Base-by-base conservation (phyloP, 495 filamentous ascomycete genomes). In the Penicillium longicatenatum region DNA sequence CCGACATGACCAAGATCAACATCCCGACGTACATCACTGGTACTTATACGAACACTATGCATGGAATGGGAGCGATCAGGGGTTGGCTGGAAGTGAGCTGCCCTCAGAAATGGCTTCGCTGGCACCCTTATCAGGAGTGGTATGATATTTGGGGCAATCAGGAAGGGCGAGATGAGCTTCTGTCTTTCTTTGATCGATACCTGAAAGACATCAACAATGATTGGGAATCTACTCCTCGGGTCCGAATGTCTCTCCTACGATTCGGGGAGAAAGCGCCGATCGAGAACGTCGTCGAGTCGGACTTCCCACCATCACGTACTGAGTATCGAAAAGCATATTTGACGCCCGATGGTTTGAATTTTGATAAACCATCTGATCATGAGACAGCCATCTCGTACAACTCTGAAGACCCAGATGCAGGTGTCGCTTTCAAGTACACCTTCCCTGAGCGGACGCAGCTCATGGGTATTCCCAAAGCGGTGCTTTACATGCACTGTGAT, bases 141-240 rank as follows among this genome's bases (percentile, higher is more conserved):
- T 74, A 66, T 50, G 75, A 78, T 50, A 58, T 75, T 0, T 77
- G 71, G 44, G 63, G 53, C 21, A 47, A 52, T 4, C 60, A 50
- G 3, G 54, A 73, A 7, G 60, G 63, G 0, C 53, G 48, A 12
- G 41, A 66, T 1, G 74, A 79, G 35, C 62, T 78, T 1, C 29
- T 44, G 10, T 17, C 44, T 1, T 79, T 75, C 62, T 78, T 77
- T 50, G 74, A 76, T 49, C 66, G 58, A 5, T 79, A 74, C 39
- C 52, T 76, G 24, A 72, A 71, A 24, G 72, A 69, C 3, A 58
- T 67, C 4, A 46, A 72, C 9, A 80, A 79, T 47, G 73, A 62
- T 17, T 80, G 75, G 75, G 75, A 77, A 30, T 51, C 65, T 21
- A 77, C 75, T 0, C 74, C 75, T 1, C 65, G 65, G 39, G 72